Conservation (phyloP, 169 alveolate species). For the Plasmodium vivax region DNA sequence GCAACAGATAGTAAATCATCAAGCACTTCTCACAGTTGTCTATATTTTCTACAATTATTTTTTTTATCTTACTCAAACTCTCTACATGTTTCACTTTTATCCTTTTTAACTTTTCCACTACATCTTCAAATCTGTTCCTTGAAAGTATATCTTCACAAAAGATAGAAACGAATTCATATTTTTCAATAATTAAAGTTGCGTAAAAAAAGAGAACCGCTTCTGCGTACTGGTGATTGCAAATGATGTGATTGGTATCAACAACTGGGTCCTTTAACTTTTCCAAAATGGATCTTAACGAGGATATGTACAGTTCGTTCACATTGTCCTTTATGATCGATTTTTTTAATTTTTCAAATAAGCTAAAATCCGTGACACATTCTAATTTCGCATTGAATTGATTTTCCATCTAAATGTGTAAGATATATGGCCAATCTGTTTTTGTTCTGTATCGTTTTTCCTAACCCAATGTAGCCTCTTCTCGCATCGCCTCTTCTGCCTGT, state of each 20-base stretch:
- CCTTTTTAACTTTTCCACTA: neutral
- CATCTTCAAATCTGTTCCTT: neutral
- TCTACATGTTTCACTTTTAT: conserved; percentile 8
- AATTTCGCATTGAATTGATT: conserved; percentile 21
- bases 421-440: neutral
- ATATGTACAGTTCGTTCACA: conserved; percentile 18
- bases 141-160: conserved; percentile 15
- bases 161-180: conserved; percentile 29
- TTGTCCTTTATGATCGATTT: conserved; percentile 13
- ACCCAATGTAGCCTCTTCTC: neutral
- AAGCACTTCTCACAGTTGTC: conserved; percentile 55
- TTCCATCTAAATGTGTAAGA: conserved; percentile 26
- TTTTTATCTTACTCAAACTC: conserved; percentile 11
- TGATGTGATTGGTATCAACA: conserved; percentile 21
- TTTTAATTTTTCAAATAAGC: conserved; percentile 40
- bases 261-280: conserved; percentile 13
- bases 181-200: conserved; percentile 11
- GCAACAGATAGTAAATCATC: conserved; percentile 55
- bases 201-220: conserved; percentile 52
- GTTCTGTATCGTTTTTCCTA: neutral
- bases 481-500: neutral
- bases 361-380: conserved; percentile 2
- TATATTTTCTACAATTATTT: conserved; percentile 37
- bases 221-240: conserved; percentile 29
- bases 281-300: conserved; percentile 14